These are phyloP conservation scores for Rostrohypoxylon terebratum DNA, from an alignment of 495 filamentous ascomycete genomes.

Conservation along the genomic window DNA sequence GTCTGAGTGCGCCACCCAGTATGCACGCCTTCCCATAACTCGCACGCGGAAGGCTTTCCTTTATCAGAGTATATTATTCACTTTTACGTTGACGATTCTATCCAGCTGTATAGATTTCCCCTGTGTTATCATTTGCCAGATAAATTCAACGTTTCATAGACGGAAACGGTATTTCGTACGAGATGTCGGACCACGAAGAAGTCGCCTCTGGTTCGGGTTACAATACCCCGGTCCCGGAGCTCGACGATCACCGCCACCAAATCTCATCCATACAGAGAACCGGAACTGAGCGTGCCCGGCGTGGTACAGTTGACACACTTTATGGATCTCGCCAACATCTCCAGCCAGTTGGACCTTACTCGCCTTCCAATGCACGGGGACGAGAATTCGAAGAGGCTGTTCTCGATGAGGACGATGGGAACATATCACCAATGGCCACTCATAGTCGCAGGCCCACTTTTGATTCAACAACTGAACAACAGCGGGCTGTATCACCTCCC, in stretches of 20 bases:
- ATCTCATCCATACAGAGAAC: slow-evolving; percentile 70
- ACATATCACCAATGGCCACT: slow-evolving; percentile 51
- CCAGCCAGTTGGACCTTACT: slow-evolving; percentile 52
- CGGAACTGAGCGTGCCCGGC: slow-evolving; percentile 61
- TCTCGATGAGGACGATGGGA: slow-evolving; percentile 78
- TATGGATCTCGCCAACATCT: slow-evolving; percentile 59
- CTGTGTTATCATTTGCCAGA: not conserved
- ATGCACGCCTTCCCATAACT: slow-evolving; percentile 50
- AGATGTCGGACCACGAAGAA: slow-evolving; percentile 71
- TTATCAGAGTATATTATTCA: slow-evolving; percentile 11
- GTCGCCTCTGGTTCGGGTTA: slow-evolving; percentile 60
- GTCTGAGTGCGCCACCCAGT: slow-evolving; percentile 48
- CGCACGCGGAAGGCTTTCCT: slow-evolving; percentile 49
- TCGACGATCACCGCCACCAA: slow-evolving; percentile 94
- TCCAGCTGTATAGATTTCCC: slow-evolving; percentile 21
- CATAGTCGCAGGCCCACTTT: slow-evolving; percentile 62
- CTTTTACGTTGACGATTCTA: not conserved
- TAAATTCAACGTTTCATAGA: slow-evolving; percentile 24
- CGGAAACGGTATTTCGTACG: slow-evolving; percentile 27
- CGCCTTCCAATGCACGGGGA: slow-evolving; percentile 48
- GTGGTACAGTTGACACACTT: slow-evolving; percentile 68
- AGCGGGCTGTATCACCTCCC: slow-evolving; percentile 83
- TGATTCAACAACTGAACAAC: slow-evolving; percentile 54
- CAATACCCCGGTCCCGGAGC: slow-evolving; percentile 85
- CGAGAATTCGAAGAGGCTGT: slow-evolving; percentile 80